Conservation (phyloP, 495 filamentous ascomycete species). For the Pseudevernia furfuracea region DNA sequence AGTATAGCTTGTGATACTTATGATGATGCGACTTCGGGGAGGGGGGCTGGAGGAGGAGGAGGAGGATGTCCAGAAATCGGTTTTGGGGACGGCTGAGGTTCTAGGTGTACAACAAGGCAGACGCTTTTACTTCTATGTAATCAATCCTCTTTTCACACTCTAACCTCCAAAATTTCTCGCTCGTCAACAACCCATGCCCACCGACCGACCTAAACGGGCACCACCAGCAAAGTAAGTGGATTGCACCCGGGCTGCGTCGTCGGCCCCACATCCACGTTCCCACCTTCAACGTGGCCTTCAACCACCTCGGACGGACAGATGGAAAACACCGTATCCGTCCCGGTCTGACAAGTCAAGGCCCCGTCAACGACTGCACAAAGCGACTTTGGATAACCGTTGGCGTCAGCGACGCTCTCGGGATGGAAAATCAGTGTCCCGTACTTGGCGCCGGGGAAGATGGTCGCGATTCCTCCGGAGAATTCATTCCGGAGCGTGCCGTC, state of each 20-base stretch:
- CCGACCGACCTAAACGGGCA: neutral
- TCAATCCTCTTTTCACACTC: neutral
- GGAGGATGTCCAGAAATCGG: too few relatives aligned
- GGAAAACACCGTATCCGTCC: neutral
- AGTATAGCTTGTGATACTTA: too few relatives aligned
- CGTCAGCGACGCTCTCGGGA: neutral
- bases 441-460: neutral
- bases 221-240: neutral
- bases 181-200: neutral
- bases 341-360: neutral
- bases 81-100: too few relatives aligned
- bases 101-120: too few relatives aligned
- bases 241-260: neutral
- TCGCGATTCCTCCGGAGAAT: neutral
- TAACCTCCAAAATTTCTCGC: neutral
- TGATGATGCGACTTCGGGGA: too few relatives aligned
- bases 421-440: neutral
- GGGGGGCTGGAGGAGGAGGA: too few relatives aligned
- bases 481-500: neutral
- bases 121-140: too few relatives aligned
- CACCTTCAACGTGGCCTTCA: neutral
- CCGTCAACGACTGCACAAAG: neutral
- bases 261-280: neutral
- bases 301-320: neutral
- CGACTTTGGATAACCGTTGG: neutral